Conservation (phyloP, 2,329 filamentous ascomycete species). For the Knufia petricola region DNA sequence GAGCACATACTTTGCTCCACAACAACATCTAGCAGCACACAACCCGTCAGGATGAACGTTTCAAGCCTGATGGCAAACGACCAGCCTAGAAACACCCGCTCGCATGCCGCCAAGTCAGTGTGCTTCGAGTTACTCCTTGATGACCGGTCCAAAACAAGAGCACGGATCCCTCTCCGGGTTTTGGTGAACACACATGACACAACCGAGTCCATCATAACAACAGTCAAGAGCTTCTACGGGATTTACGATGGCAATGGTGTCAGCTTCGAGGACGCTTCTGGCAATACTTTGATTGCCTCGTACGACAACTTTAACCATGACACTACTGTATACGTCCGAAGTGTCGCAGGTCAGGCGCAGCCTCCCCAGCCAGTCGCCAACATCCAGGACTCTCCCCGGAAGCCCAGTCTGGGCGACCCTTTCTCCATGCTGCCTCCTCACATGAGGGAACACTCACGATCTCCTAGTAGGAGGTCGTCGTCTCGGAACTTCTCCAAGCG, state of each 20-base stretch:
- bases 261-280: slow-evolving; percentile 85
- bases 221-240: slow-evolving; percentile 98
- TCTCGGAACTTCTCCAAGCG: slow-evolving; percentile 65
- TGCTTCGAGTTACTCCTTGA: slow-evolving; percentile 55
- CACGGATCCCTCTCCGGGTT: slow-evolving; percentile 56
- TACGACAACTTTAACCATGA: slow-evolving; percentile 93
- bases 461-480: slow-evolving; percentile 52
- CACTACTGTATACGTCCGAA: slow-evolving; percentile 87
- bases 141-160: slow-evolving; percentile 47
- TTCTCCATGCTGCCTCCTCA: slow-evolving; percentile 55
- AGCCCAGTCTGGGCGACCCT: slow-evolving; percentile 51
- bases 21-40: neutral
- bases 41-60: slow-evolving; percentile 7
- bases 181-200: slow-evolving; percentile 94
- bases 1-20: neutral
- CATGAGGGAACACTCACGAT: slow-evolving; percentile 48
- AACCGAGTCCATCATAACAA: slow-evolving; percentile 94
- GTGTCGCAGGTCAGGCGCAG: slow-evolving; percentile 52
- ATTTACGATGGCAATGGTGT: slow-evolving; percentile 83
- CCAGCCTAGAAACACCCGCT: neutral
- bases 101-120: slow-evolving; percentile 45
- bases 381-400: slow-evolving; percentile 43
- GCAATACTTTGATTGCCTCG: slow-evolving; percentile 83
- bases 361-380: slow-evolving; percentile 42
- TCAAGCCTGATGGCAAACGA: slow-evolving; percentile 3